Evolutionary conservation across 202 grass and related monocot species (phyloP), one percentile per base, ranked within the genome.

Genomic region (Digitaria exilis): DNA sequence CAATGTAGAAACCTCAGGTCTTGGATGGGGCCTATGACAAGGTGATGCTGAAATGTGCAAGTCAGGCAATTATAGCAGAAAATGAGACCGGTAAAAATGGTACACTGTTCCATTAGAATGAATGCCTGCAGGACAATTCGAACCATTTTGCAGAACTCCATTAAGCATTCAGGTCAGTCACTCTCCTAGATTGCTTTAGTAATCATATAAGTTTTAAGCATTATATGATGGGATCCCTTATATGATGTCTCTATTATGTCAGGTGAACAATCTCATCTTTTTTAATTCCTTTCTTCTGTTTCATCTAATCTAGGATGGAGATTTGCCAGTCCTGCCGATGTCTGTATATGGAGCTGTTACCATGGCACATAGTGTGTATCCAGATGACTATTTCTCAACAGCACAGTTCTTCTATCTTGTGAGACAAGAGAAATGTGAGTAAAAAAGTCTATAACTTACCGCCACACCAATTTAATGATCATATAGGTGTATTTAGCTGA

Each of bases 341-440:
- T 95, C 92, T 9, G 95, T 97, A 41, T 97, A 97, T 61, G 95
- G 92, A 73, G 82, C 95, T n/a, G 80, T 94, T 90, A 92, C 95
- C 26, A 97, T 97, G 95, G 84, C 90, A 5, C 95, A 97, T 71
- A 98, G 85, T 75, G 73, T 82, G 7, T 88, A 95, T 81, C 95
- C 92, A 49, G 92, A 94, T 79, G 92, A 98, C 67, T 91, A 95
- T 46, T 95, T 90, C 10, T 94, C 92, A 75, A 90, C 90, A 69
- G 90, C 71, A 12, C 95, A 98, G 63, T 95, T 97, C 79, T 95
- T 97, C 80, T 97, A 95, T 88, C 92, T 97, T 32, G n/a, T 97
- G 95, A 90, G 95, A 97, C 75, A 97, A 97, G 79, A 95, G 95
- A 92, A 94, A 93, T 59, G 95, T 97, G 42, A 91, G 95, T 90